A percentile compares a stretch with the other conserved stretches of the same genome.
phyloP scores from a whole-genome alignment of 2,329 filamentous ascomycete genomes.

The Coniochaeta sp. region DNA sequence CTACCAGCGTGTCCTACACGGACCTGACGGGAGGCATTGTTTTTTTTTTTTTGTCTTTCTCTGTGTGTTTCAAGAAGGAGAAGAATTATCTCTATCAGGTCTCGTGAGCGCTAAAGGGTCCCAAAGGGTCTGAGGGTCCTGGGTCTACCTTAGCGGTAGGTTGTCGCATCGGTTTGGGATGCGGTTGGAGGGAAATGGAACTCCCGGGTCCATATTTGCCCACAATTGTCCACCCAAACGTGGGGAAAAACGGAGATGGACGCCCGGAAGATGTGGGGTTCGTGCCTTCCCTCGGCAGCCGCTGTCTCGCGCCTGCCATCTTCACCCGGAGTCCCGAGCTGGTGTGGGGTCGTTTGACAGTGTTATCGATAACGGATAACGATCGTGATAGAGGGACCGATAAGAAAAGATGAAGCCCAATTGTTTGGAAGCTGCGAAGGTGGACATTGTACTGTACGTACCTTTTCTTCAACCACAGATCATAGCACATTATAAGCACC shows the following conservation, averaged over 20 bases:
- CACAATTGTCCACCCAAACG: background rate
- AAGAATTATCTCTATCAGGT: background rate
- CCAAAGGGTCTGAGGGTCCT: background rate
- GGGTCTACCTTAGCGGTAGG: background rate
- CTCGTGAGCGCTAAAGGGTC: background rate
- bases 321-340: background rate
- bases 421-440: background rate
- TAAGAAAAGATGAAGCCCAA: background rate
- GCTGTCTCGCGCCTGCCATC: background rate
- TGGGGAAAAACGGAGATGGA: conserved; percentile 1
- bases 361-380: background rate
- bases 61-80: too few relatives aligned
- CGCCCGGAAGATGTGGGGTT: background rate
- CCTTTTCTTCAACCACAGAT: too few relatives aligned
- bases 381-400: background rate
- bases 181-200: background rate
- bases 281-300: background rate
- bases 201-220: too few relatives aligned
- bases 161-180: background rate
- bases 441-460: background rate
- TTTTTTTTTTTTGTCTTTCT: too few relatives aligned
- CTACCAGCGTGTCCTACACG: background rate
- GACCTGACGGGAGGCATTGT: background rate
- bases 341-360: background rate
- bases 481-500: too few relatives aligned